Evolutionary conservation across 176 grass and related monocot species (phyloP).

Genomic region (Aechmea fasciata): DNA sequence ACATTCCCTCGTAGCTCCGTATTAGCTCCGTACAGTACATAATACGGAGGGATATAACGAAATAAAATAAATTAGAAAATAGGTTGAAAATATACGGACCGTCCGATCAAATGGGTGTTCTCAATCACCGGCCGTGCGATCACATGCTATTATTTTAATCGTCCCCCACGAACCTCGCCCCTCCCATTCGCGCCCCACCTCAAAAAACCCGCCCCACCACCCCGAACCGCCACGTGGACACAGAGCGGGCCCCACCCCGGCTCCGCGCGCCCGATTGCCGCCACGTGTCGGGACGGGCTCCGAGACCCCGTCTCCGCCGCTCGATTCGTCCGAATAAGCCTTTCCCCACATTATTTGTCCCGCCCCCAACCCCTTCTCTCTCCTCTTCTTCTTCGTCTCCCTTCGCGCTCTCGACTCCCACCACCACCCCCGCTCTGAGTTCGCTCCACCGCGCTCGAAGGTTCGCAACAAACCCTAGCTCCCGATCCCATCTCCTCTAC

Average conservation of each 20-base stretch:
- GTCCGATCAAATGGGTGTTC: no score
- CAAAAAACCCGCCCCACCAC: background rate
- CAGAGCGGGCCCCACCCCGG: background rate
- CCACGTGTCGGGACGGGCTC: background rate
- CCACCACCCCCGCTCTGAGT: background rate
- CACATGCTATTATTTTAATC: no score
- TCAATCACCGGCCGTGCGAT: no score
- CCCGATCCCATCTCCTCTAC: background rate
- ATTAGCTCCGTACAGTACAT: no score
- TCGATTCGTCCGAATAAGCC: conserved; percentile 18
- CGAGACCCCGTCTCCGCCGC: conserved; percentile 1
- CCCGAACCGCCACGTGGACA: background rate
- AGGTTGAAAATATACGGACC: no score
- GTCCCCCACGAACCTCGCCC: no score
- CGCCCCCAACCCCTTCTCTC: background rate
- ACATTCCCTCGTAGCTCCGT: no score
- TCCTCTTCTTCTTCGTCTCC: background rate
- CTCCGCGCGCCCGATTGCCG: background rate
- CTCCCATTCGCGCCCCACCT: no score
- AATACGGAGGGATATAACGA: no score
- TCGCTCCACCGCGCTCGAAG: background rate
- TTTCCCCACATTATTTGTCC: conserved; percentile 14
- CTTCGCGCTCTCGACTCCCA: background rate
- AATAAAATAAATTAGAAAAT: no score
- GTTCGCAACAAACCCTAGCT: background rate